These are phyloP conservation scores for Ceratocystis cubensis DNA, from an alignment of 2,329 filamentous ascomycete species.

Conservation along the genomic window DNA sequence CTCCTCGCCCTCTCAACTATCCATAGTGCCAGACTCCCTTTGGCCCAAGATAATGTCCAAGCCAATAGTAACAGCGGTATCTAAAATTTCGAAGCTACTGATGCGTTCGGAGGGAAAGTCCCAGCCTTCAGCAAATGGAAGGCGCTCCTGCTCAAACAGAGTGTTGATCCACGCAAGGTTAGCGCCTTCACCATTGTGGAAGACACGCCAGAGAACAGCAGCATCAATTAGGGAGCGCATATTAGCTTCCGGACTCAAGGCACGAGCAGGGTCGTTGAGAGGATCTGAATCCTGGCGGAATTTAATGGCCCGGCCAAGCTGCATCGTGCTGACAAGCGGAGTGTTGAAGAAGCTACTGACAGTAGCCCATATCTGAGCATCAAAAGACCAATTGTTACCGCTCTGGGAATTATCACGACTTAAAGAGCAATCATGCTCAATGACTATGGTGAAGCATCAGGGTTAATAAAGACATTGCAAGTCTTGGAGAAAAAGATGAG, in stretches of 20 bases:
- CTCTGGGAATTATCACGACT: slow-evolving; percentile 26
- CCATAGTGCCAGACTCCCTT: no score
- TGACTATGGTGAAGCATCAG: slow-evolving; percentile 22
- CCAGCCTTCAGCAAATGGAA: slow-evolving; percentile 20
- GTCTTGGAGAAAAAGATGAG: neutral
- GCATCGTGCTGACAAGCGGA: slow-evolving; percentile 25
- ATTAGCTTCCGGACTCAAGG: slow-evolving; percentile 14
- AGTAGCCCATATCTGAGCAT: slow-evolving; percentile 25
- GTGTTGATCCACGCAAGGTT: slow-evolving; percentile 22
- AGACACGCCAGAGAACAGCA: slow-evolving; percentile 23
- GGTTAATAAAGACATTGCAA: neutral
- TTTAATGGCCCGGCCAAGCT: slow-evolving; percentile 25
- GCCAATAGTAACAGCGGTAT: slow-evolving; percentile 13
- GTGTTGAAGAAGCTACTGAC: slow-evolving; percentile 23
- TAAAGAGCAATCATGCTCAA: slow-evolving; percentile 29
- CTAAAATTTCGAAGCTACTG: neutral
- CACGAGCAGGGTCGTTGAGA: slow-evolving; percentile 25
- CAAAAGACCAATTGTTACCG: slow-evolving; percentile 28
- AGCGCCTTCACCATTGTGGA: slow-evolving; percentile 23
- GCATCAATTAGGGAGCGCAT: slow-evolving; percentile 24
- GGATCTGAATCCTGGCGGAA: slow-evolving; percentile 25
- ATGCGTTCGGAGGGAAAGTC: neutral
- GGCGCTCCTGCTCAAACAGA: slow-evolving; percentile 22
- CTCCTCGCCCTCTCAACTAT: no score
- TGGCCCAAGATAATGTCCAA: neutral